Base-by-base conservation (phyloP, 106 monocot species). In the Platanthera guangdongensis region DNA sequence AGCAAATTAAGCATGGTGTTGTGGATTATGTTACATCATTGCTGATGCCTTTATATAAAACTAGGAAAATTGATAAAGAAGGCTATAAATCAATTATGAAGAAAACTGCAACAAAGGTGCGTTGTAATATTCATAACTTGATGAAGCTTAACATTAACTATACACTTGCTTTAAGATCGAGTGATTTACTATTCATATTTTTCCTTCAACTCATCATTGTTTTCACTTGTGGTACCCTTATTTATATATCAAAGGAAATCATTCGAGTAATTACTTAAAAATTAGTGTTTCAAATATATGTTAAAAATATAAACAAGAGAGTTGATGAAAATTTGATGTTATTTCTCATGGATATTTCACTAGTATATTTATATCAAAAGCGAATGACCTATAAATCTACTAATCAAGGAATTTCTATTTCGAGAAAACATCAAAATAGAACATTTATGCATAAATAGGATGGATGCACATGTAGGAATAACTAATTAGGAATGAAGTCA, bases 21-120 rank as follows among this genome's bases (percentile, higher is more conserved):
- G 81, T 94, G 74, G 94, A 99, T 77, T 99, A 86, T 82, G 90
- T 94, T 67, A 83, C 92, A 51, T 90, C 94, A 21, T 76, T 99
- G 7, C 82, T 99, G 47, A 99, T 91, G 94, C 99, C 99, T 54
- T 76, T 99, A 55, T 99, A 94, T 78, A 99, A 90, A 87, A 84
- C 83, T 47, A 89, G 85, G 75, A 99, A 88, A 77, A 83, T 99
- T 68, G 94, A 99, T 76, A 86, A 80, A 80, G 94, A 99, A 47
- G 92, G 94, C 32, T 99, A 99, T 25, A 99, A 99, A 74, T 80
- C 87, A 15, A 88, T 99, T 77, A 92, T 99, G 94, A 91, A 92
- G 83, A 99, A 94, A 81, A 78, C 86, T 84, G 92, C 88, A 50
- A 99, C 91, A 46, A 99, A 99, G 99, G 99, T 94, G 78, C 65